Evolutionary conservation across 768 basidiomycete genomes (phyloP), one percentile per base, ranked within the genome.

Genomic region (Tulasnella sp.): DNA sequence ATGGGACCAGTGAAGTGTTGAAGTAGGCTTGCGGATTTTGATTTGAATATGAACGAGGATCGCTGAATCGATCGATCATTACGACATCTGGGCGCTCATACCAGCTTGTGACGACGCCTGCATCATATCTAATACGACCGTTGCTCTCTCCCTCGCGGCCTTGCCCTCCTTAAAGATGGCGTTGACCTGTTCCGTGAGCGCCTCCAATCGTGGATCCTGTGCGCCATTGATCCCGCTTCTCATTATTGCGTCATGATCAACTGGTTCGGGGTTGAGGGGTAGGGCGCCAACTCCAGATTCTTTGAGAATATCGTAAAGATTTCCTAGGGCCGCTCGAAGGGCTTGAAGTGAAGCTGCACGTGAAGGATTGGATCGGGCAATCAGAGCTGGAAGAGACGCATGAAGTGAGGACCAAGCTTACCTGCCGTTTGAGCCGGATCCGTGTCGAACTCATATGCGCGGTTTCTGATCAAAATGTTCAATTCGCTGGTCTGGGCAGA

Each of bases 351-450:
- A 23, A 27, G 56, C 56, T 48, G 19, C 1, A 41, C 23, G 34
- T 11, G 3, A 13, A n/a, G n/a, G 29, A 8, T 24, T 51, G 5
- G 15, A 34, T 29, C 17, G 41, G 5, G 30, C 3, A 55, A 26
- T 11, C 19, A 1, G 3, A 1, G 17, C 13, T 13, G 29, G 21
- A n/a, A 53, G 23, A 41, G 1, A 21, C 29, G 10, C 34, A 23
- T 3, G n/a, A 21, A 53, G n/a, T n/a, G n/a, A 11, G 1, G 21
- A 55, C 19, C 3, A 34, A 34, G 4, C 23, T 15, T 19, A 55
- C 53, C 53, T 41, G 56, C 44, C 17, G 56, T 58, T 19, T 58
- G 56, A n/a, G 56, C n/a, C 5, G 56, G 56, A 45, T 58, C 56
- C 27, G 47, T 47, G 27, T 58, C 42, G 11, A n/a, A 23, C 26